Evolutionary conservation across 768 basidiomycete species (phyloP), one percentile per base, ranked within the genome.

Genomic region (Mycena crocata): DNA sequence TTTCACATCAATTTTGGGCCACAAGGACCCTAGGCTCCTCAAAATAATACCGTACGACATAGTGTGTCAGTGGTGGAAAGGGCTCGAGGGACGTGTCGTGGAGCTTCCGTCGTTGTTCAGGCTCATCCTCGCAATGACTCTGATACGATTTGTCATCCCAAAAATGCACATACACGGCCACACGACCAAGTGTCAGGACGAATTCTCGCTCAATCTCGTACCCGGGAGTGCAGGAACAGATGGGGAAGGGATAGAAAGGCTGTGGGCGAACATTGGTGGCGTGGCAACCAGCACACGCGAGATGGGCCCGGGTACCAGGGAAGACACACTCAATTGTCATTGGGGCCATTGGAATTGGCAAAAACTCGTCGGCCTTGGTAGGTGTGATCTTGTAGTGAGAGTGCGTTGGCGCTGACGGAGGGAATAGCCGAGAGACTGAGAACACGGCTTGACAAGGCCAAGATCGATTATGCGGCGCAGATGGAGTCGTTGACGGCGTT

Each of bases 261-360:
- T 49, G 0, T 68, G 67, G 67, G 26, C 59, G 3, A 45, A 31
- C 4, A 44, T 66, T 5, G 52, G 65, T 0, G 57, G 50, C 0
- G n/a, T 54, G 1, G 65, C 57, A 5, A 68, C 71, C 4, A 76
- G 76, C 23, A 82, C 79, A 0, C 71, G 74, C 10, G 78, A 79
- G 30, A 81, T 79, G 77, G 79, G 76, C 0, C 77, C 76, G 7
- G 79, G 77, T 2, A 71, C 71, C 2, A 61, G 75, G 6, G 65
- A 66, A 0, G 78, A 80, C 30, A 67, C 64, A 0, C 35, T 81
- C 2, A 74, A 79, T 52, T 71, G 72, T 30, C 75, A 77, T 26
- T 79, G 74, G 57, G 70, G 64, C 0, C 67, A 71, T 30, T 71
- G 66, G 49, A 80, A 80, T 45, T 79, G 76, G 74, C 55, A 58